Evolutionary conservation across 2,329 filamentous ascomycete species (phyloP).

Genomic region (Fusarium abutilonis): DNA sequence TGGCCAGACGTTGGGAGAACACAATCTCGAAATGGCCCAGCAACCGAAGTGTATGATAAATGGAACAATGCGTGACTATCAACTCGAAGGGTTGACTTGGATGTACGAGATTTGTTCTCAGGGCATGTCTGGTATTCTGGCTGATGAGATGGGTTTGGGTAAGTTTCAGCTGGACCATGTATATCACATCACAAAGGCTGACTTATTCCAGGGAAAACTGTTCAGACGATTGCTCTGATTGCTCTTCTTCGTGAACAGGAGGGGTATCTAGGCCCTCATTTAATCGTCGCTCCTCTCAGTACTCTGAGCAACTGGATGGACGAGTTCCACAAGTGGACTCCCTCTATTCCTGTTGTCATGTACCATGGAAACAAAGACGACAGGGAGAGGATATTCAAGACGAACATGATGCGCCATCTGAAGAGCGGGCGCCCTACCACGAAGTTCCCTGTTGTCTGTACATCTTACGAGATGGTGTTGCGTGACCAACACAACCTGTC

Average conservation of each 20-base stretch:
- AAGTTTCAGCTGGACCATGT: slow-evolving; percentile 26
- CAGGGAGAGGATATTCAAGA: slow-evolving; percentile 77
- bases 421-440: slow-evolving; percentile 65
- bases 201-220: slow-evolving; percentile 74
- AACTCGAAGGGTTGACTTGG: slow-evolving; percentile 94
- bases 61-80: slow-evolving; percentile 92
- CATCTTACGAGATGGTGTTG: slow-evolving; percentile 95
- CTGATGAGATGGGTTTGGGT: slow-evolving; percentile 92
- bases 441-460: slow-evolving; percentile 91
- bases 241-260: slow-evolving; percentile 89
- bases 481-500: slow-evolving; percentile 84
- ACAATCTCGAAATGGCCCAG: slow-evolving; percentile 79
- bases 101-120: slow-evolving; percentile 84
- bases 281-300: slow-evolving; percentile 90
- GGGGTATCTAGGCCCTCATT: slow-evolving; percentile 82
- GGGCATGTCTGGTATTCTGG: slow-evolving; percentile 88
- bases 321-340: slow-evolving; percentile 91
- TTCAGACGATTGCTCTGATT: slow-evolving; percentile 89
- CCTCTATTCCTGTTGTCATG: slow-evolving; percentile 84
- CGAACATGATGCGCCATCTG: slow-evolving; percentile 75
- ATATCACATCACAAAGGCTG: not conserved
- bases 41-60: slow-evolving; percentile 88
- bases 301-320: slow-evolving; percentile 96
- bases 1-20: slow-evolving; percentile 68
- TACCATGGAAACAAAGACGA: slow-evolving; percentile 88